Base-by-base conservation (phyloP, 176 grass and related monocot genomes). In the Thinopyrum elongatum region DNA sequence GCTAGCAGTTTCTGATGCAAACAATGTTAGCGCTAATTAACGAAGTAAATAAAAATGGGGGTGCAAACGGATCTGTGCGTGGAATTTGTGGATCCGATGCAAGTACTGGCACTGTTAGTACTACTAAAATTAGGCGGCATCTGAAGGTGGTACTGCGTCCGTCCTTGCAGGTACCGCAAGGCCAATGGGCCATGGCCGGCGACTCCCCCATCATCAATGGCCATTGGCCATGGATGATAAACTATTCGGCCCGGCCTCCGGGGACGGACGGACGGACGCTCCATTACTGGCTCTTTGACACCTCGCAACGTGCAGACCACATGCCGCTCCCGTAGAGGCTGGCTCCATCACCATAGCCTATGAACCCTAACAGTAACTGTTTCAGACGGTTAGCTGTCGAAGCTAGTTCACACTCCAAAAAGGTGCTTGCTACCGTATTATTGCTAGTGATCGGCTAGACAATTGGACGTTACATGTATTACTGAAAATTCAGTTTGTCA, bases 101-200 rank as follows among this genome's bases (percentile, higher is more conserved):
- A 80, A 15, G 74, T 85, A 9, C 51, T 55, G 17, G 1, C 3
- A 55, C 77, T 41, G 53, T 70, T 61, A 22, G 25, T 3, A 39
- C 38, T 65, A 64, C 38, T 65, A 64, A 49, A 49, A 49, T 51
- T 67, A 26, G 78, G 84, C 49, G 71, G 75, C 85, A 87, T 75
- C 85, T 84, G 85, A 68, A 80, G 68, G 89, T 87, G 68, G 89
- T 87, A 87, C 55, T 59, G 0, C 53, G 53, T 57, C 89, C 89
- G 85, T 87, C 85, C 89, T 89, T 87, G 85, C 81, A 62, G 69
- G 89, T 91, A 91, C 53, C 53, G 53, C 89, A 23, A 66, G 71
- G 71, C 7, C 71, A 38, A 44, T 26, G 68, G 71, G 19, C 73
- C 65, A 73, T 42, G 72, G 88, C 65, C 61, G 72, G 41, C 41